Evolutionary conservation across 2,329 filamentous ascomycete genomes (phyloP).

Genomic region (Neopestalotiopsis clavispora): DNA sequence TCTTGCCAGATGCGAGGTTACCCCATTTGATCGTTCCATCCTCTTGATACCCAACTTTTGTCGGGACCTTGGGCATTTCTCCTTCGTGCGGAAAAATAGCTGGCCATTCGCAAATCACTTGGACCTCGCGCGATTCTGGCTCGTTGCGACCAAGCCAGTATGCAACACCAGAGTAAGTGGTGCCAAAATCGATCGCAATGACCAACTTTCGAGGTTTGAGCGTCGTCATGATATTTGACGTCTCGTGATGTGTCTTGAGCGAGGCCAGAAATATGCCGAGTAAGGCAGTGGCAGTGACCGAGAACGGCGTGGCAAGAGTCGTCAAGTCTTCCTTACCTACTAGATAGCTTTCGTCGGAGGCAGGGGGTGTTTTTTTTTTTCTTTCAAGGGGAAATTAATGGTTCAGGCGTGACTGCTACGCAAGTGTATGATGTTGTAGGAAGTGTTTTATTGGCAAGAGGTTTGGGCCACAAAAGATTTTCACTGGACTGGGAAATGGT

Average conservation of each 20-base stretch:
- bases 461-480: no score
- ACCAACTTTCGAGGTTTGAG: neutral
- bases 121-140: neutral
- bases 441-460: no score
- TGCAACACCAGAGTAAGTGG: neutral
- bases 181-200: constrained; percentile 3
- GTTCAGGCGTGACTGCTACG: no score
- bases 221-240: neutral
- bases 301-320: neutral
- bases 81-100: neutral
- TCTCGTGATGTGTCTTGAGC: neutral
- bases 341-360: no score
- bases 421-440: no score
- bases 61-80: neutral
- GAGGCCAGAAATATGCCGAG: neutral
- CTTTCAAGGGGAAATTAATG: no score
- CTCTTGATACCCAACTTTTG: neutral
- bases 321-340: neutral
- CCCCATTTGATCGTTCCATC: neutral
- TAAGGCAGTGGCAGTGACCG: neutral
- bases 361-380: no score
- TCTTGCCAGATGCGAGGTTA: neutral
- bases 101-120: constrained; percentile 2
- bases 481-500: no score
- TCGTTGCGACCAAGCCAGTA: neutral